Base-by-base conservation (phyloP, 2,329 filamentous ascomycete genomes). In the Didymella lethalis region DNA sequence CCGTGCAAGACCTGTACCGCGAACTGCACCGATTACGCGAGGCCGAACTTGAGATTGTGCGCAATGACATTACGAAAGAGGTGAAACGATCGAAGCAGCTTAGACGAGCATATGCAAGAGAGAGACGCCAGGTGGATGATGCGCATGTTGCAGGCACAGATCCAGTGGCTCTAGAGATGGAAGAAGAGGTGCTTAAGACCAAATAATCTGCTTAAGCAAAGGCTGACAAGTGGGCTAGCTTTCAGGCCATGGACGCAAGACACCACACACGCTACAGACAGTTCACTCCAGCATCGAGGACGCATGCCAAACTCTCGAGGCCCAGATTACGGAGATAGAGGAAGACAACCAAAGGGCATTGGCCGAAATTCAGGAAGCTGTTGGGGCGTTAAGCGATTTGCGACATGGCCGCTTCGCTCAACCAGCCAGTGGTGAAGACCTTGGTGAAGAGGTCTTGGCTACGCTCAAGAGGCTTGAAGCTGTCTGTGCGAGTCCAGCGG, bases 331-430 rank as follows among this genome's bases (percentile, higher is more conserved):
- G 57, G 81, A 80, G 38, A 80, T 93, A 4, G 85, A 91, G 65
- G 80, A 84, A 32, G 89, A 94, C 65, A 86, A 90, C 52, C 81
- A 82, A 0, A 74, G 75, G 1, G 78, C 92, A 3, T 76, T 90
- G 6, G 80, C 84, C 4, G 84, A 86, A 11, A 84, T 95, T 50
- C 83, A 84, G 64, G 83, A 86, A 55, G 88, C 84, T 0, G 84
- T 95, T 16, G 89, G 89, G 31, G 86, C 85, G 47, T 80, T 97
- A 73, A 96, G 92, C 75, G 91, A 96, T 76, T 82, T 96, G 54
- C 87, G 91, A 45, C 94, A 95, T 70, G 92, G 93, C 36, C 88
- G 88, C 54, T 84, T 95, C 57, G 76, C 78, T 38, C 79, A 78
- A 25, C 74, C 79, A 25, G 73, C 76, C 23, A 79, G 77, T 11